A percentile compares a stretch with the other conserved stretches of the same genome.
Evolutionary conservation across 2,329 filamentous ascomycete species (phyloP).

Genomic region (Talaromyces pinophilus): DNA sequence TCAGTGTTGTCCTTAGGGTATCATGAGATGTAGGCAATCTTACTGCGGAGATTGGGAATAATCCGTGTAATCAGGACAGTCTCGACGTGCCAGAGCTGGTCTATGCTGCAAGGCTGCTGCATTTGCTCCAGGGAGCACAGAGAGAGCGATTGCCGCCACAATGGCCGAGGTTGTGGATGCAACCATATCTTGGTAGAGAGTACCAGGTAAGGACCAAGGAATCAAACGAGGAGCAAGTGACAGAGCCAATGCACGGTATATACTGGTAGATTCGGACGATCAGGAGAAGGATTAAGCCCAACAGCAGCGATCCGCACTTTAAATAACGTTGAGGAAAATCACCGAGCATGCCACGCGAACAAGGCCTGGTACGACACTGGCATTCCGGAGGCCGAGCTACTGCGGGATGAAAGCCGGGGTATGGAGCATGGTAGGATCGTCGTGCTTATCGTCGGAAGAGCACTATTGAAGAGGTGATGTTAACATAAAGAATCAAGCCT

Average conservation of each 20-base stretch:
- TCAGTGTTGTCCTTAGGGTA: too few species aligned
- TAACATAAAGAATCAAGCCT: neutral
- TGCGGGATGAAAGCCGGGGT: neutral
- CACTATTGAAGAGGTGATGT: neutral
- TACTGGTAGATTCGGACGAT: too few species aligned
- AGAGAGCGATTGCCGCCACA: slow-evolving; percentile 20
- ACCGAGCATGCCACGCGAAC: neutral
- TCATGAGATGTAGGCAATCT: slow-evolving; percentile 29
- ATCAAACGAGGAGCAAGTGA: neutral
- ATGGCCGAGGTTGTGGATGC: slow-evolving; percentile 23
- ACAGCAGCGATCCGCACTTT: neutral
- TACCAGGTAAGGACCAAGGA: neutral
- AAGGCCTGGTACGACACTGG: neutral
- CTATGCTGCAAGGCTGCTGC: slow-evolving; percentile 28
- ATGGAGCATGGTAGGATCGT: slow-evolving; percentile 7
- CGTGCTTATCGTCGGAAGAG: neutral
- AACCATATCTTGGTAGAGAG: neutral
- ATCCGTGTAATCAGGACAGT: slow-evolving; percentile 66
- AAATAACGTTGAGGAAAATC: neutral
- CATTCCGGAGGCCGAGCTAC: neutral
- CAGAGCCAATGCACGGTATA: neutral
- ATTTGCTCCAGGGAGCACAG: slow-evolving; percentile 17
- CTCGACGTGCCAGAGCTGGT: slow-evolving; percentile 39
- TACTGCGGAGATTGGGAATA: slow-evolving; percentile 65
- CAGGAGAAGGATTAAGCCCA: neutral